phyloP scores from a whole-genome alignment of 148 eudicot genomes.

The Suaeda aralocaspica region DNA sequence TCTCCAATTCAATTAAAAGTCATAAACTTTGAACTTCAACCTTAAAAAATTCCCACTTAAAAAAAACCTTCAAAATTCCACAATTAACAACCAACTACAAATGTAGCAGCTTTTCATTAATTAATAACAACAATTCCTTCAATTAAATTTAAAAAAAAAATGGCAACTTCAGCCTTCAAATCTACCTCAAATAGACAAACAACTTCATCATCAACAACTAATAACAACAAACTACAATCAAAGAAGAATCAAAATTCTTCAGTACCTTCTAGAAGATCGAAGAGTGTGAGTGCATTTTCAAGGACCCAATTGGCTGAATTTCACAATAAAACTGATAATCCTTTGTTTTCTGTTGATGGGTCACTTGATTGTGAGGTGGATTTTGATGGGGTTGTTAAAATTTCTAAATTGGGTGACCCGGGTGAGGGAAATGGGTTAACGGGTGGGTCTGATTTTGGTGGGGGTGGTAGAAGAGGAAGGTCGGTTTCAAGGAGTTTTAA shows the following conservation, averaged over 20 bases:
- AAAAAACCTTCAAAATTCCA: neutral
- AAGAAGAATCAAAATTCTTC: slow-evolving; percentile 17
- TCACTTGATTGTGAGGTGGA: slow-evolving; percentile 32
- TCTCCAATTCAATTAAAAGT: too few species aligned
- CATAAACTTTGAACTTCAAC: too few species aligned
- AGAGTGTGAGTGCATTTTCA: slow-evolving; percentile 51
- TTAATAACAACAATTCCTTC: neutral
- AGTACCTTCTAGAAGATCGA: slow-evolving; percentile 37
- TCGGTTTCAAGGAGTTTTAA: slow-evolving; percentile 37
- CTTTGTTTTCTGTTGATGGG: slow-evolving; percentile 48
- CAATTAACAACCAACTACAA: too few species aligned
- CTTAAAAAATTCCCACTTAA: neutral
- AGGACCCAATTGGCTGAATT: slow-evolving; percentile 44
- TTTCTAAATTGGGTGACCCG: slow-evolving; percentile 12
- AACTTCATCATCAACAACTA: slow-evolving; percentile 15
- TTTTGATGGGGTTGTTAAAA: slow-evolving; percentile 13
- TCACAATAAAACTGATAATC: slow-evolving; percentile 60
- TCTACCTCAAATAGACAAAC: slow-evolving; percentile 45
- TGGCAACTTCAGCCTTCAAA: slow-evolving; percentile 65
- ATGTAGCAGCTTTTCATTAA: neutral
- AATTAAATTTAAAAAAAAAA: too few species aligned
- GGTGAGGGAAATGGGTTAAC: neutral
- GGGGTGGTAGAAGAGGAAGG: slow-evolving; percentile 51
- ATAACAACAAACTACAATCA: slow-evolving; percentile 1
- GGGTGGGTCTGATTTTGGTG: slow-evolving; percentile 7